These are phyloP conservation scores for Oldenlandia corymbosa DNA, from an alignment of 257 asterid species.

Conservation along the genomic window DNA sequence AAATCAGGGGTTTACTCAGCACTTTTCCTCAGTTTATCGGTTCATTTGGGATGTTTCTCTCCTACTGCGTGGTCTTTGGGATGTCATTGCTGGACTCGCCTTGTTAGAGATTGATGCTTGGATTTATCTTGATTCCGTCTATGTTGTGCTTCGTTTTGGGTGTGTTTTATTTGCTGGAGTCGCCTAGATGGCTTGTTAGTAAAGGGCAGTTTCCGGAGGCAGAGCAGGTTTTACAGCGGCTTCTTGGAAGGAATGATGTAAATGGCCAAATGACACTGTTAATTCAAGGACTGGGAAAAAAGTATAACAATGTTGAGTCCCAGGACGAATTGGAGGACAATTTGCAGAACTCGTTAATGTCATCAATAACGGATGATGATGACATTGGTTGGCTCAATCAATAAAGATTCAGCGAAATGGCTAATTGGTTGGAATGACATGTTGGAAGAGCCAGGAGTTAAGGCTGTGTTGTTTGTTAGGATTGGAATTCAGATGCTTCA, in stretches of 20 bases:
- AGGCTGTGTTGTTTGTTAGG: slow-evolving; percentile 58
- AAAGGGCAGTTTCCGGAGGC: slow-evolving; percentile 61
- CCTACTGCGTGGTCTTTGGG: slow-evolving; percentile 51
- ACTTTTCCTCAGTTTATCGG: slow-evolving; percentile 62
- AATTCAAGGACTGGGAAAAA: slow-evolving; percentile 64
- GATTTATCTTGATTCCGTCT: slow-evolving; percentile 48
- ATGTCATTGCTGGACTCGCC: slow-evolving; percentile 51
- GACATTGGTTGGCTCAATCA: slow-evolving; percentile 38
- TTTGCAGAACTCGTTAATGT: slow-evolving; percentile 50
- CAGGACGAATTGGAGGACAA: slow-evolving; percentile 48
- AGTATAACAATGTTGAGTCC: slow-evolving; percentile 30
- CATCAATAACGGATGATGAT: slow-evolving; percentile 41
- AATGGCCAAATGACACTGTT: slow-evolving; percentile 67
- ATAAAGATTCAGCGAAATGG: slow-evolving; percentile 34
- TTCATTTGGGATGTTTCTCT: slow-evolving; percentile 45
- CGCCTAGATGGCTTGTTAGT: slow-evolving; percentile 78
- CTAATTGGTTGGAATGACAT: slow-evolving; percentile 40
- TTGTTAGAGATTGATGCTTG: slow-evolving; percentile 64
- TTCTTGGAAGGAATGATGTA: slow-evolving; percentile 63
- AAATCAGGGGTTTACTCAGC: slow-evolving; percentile 51
- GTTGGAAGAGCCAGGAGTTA: slow-evolving; percentile 62
- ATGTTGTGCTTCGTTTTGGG: slow-evolving; percentile 36
- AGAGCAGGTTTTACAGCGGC: slow-evolving; percentile 45
- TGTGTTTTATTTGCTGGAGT: slow-evolving; percentile 55
- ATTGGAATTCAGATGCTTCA: slow-evolving; percentile 60